phyloP scores from a whole-genome alignment of 2,329 filamentous ascomycete species.

The Colletotrichum sp. region DNA sequence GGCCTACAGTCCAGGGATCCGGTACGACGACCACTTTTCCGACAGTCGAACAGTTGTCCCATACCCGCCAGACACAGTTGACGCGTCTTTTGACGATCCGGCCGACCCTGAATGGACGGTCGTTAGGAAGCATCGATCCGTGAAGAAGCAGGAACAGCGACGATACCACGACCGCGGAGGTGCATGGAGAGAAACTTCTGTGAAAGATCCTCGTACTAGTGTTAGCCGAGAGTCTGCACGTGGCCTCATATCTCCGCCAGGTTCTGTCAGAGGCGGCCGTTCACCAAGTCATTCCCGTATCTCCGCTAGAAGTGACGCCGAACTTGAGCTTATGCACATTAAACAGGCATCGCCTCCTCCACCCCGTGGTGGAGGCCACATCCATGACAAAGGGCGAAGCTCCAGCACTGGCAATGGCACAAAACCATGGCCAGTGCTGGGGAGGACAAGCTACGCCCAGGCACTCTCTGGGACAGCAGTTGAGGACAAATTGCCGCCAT shows the following conservation, averaged over 20 bases:
- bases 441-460: constrained; percentile 37
- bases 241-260: constrained; percentile 34
- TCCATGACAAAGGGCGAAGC: constrained; percentile 28
- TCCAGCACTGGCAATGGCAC: constrained; percentile 21
- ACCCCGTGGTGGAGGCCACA: constrained; percentile 28
- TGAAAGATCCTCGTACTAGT: constrained; percentile 45
- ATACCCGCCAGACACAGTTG: neutral
- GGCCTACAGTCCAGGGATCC: neutral
- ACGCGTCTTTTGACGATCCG: neutral
- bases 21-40: neutral
- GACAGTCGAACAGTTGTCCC: constrained; percentile 33
- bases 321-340: constrained; percentile 47
- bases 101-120: constrained; percentile 29
- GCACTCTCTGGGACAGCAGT: constrained; percentile 22
- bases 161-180: constrained; percentile 50
- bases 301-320: constrained; percentile 44
- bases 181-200: constrained; percentile 44
- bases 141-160: constrained; percentile 40
- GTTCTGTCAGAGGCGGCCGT: constrained; percentile 10
- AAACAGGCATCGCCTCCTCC: constrained; percentile 39
- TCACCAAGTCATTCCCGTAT: constrained; percentile 31
- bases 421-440: constrained; percentile 34
- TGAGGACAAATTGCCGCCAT: constrained; percentile 12
- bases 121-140: constrained; percentile 42
- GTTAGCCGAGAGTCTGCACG: constrained; percentile 44